Evolutionary conservation across 257 asterid genomes (phyloP).

Genomic region (Ophiorrhiza pumila): DNA sequence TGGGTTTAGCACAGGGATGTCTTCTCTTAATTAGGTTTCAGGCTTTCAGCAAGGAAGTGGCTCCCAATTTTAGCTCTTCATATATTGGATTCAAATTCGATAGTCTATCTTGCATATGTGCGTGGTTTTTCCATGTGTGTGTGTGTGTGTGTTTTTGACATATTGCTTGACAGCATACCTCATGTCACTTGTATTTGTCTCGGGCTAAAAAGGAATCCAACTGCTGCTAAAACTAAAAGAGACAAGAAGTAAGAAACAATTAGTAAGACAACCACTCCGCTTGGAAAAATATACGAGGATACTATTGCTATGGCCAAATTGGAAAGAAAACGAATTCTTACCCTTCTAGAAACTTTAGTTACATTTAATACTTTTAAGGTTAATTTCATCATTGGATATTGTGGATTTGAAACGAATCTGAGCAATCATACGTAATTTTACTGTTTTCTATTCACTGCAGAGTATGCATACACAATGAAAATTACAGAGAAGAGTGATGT

Average conservation of each 20-base stretch:
- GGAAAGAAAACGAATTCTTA: background rate
- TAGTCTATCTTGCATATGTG: background rate
- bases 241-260: background rate
- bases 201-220: constrained; percentile 5
- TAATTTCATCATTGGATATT: too few species aligned
- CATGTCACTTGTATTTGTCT: constrained; percentile 2
- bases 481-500: constrained; percentile 81
- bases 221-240: background rate
- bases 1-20: background rate
- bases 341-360: background rate
- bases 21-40: background rate
- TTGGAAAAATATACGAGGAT: background rate
- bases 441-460: constrained; percentile 33
- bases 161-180: background rate
- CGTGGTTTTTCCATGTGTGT: constrained; percentile 7
- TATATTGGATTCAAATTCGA: constrained; percentile 2
- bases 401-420: background rate
- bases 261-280: background rate
- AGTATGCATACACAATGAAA: constrained; percentile 67
- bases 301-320: background rate
- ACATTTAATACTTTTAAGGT: too few species aligned
- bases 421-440: background rate
- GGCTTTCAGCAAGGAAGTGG: background rate
- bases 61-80: background rate
- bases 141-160: background rate